A percentile compares a stretch with the other conserved stretches of the same genome.
These are phyloP conservation scores for Phaeosphaeria sp. DNA, from an alignment of 2,329 filamentous ascomycete genomes.

Conservation along the genomic window DNA sequence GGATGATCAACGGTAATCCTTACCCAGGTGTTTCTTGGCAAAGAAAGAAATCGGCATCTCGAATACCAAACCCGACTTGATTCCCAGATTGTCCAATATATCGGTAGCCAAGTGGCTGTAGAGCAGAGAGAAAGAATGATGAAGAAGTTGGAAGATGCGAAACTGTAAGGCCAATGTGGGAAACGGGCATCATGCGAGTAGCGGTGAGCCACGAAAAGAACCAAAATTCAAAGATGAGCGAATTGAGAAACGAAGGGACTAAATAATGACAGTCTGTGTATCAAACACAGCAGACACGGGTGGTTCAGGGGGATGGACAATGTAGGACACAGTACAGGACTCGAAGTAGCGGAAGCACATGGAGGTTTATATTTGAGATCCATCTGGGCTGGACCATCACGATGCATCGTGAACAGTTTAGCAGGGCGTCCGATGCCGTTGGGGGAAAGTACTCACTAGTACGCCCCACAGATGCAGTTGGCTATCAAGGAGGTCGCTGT, in stretches of 20 bases:
- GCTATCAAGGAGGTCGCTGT: slow-evolving; percentile 44
- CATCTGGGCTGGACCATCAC: slow-evolving; percentile 29
- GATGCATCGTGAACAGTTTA: slow-evolving; percentile 31
- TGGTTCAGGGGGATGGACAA: slow-evolving; percentile 14
- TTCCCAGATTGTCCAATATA: slow-evolving; percentile 70
- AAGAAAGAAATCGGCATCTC: slow-evolving; percentile 68
- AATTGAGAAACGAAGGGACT: slow-evolving; percentile 10
- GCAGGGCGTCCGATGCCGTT: slow-evolving; percentile 39
- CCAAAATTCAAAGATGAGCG: slow-evolving; percentile 4
- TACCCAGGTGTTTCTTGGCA: slow-evolving; percentile 67
- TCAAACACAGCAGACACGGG: slow-evolving; percentile 18
- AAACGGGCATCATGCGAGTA: slow-evolving; percentile 61
- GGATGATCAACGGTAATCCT: slow-evolving; percentile 26
- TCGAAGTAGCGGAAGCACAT: slow-evolving; percentile 27
- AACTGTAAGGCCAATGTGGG: slow-evolving; percentile 71
- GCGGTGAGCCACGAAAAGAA: slow-evolving; percentile 21
- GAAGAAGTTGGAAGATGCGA: slow-evolving; percentile 78
- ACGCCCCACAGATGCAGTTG: slow-evolving; percentile 45
- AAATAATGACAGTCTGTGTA: slow-evolving; percentile 9
- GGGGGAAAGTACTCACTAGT: slow-evolving; percentile 39
- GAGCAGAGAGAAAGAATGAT: slow-evolving; percentile 81
- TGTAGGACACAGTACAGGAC: slow-evolving; percentile 13
- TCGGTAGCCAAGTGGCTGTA: slow-evolving; percentile 78
- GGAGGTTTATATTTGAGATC: slow-evolving; percentile 42
- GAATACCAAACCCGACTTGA: slow-evolving; percentile 66